These are phyloP conservation scores for Hymenotorrendiella dingleyae DNA, from an alignment of 2,329 filamentous ascomycete genomes.

Conservation along the genomic window DNA sequence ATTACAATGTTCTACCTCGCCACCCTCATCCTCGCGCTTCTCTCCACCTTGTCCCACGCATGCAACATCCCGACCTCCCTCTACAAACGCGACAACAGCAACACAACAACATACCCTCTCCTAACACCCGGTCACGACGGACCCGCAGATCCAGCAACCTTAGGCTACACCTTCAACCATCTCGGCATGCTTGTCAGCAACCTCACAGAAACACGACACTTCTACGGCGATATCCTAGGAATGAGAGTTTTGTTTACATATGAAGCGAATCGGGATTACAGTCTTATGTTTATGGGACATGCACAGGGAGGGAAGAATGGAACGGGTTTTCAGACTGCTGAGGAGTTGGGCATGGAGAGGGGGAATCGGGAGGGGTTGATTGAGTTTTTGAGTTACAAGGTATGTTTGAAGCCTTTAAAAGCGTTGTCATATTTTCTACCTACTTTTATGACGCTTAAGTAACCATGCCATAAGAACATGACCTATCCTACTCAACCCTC, in stretches of 20 bases:
- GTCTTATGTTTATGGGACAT: conserved; percentile 3
- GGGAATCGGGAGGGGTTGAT: not conserved
- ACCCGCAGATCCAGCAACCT: not conserved
- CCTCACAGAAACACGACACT: not conserved
- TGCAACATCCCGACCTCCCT: not conserved
- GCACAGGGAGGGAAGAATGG: conserved; percentile 4
- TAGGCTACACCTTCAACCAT: conserved; percentile 1
- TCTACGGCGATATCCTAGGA: conserved; percentile 1
- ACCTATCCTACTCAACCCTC: not conserved
- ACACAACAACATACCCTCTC: not conserved
- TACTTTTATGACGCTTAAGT: too few relatives aligned
- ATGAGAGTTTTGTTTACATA: conserved; percentile 1
- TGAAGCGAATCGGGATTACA: not conserved
- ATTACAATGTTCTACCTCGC: too few relatives aligned
- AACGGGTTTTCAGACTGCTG: conserved; percentile 1
- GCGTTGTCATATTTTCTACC: not conserved
- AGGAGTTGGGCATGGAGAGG: not conserved
- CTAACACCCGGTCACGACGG: not conserved
- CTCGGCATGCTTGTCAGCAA: not conserved
- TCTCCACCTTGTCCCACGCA: not conserved
- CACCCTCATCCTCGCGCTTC: not conserved
- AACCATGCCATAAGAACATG: not conserved
- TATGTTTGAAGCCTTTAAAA: not conserved
- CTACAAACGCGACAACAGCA: not conserved
- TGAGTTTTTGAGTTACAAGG: not conserved